Evolutionary conservation across 768 basidiomycete genomes (phyloP), one percentile per base, ranked within the genome.

Genomic region (Phylloporus rhodoxanthus): DNA sequence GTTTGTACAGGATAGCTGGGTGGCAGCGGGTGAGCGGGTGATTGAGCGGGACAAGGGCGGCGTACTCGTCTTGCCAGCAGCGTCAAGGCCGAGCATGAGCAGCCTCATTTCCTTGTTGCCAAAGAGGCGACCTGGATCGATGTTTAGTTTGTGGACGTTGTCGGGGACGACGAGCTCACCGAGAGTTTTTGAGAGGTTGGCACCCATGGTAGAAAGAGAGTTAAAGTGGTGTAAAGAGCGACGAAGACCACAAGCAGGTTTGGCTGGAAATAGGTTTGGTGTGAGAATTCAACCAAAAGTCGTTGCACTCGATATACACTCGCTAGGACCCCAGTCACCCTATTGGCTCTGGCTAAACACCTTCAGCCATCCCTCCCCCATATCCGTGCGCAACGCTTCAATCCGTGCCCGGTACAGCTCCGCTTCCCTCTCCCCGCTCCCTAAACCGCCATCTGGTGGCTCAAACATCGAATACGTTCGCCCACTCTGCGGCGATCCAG

Each of bases 51-150:
- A 6, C 9, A 47, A 8, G 37, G 15, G 39, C 4, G 42, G 76
- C 92, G 69, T 59, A 96, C 95, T 98, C 17, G 95, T 98, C 75
- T 98, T 98, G 65, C 95, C 95, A 41, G 95, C 95, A 38, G 95
- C 95, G 68, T 98, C 95, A 59, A 98, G 77, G 37, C 95, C 95
- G 61, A 97, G 75, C 95, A 98, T 98, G 67, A 96, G 74, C 63
- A 95, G 74, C 63, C 93, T 76, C 95, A 98, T 98, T 79, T 98
- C 95, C 80, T 93, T 95, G 80, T 93, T 98, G 55, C 93, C 94
- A 69, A 97, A 98, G 60, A 97, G 75, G 75, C 87, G 91, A 66
- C 82, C 92, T 95, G 62, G 11, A 38, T 25, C 36, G 46, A 14
- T 1, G 23, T 40, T 60, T 26, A 62, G 60, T 11, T n/a, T 8